Conservation (phyloP, 768 basidiomycete genomes). For the Podaxis sp. region DNA sequence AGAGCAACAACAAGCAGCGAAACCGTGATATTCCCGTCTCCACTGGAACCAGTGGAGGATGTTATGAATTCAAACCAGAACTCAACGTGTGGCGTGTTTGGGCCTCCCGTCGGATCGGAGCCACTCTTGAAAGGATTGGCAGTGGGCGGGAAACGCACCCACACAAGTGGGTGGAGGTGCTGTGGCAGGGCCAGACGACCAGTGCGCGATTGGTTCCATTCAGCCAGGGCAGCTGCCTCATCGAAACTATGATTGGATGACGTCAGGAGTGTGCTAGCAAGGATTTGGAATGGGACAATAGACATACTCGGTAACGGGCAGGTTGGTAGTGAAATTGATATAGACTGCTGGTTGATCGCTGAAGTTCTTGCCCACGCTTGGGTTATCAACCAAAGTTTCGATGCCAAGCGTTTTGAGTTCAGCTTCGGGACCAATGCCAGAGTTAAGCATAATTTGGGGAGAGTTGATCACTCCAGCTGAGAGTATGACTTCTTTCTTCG, state of each 20-base stretch:
- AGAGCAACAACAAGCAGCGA: neutral
- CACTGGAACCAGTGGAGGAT: neutral
- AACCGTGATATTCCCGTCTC: neutral
- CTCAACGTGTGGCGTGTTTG: constrained; percentile 13
- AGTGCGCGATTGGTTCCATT: constrained; percentile 7
- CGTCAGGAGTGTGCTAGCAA: neutral
- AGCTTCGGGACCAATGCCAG: constrained; percentile 4
- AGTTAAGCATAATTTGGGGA: constrained; percentile 7
- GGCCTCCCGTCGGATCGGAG: neutral
- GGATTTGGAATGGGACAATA: neutral
- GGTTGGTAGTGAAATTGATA: neutral
- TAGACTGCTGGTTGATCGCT: neutral
- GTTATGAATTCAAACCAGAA: neutral
- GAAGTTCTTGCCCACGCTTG: constrained; percentile 10
- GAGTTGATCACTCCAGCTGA: neutral
- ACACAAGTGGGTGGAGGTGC: neutral
- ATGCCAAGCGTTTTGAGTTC: neutral
- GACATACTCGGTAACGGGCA: constrained; percentile 6
- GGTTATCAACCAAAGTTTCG: constrained; percentile 7
- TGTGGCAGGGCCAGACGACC: neutral
- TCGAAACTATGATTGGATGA: constrained; percentile 4
- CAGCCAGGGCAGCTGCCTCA: neutral
- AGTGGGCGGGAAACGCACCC: constrained; percentile 1
- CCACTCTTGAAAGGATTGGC: neutral
- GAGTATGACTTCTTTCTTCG: constrained; percentile 6